Percentiles rank a stretch among this genome's conserved stretches.
These are phyloP conservation scores for Pontederia crassipes DNA, from an alignment of 176 grass and related monocot species.

Conservation along the genomic window DNA sequence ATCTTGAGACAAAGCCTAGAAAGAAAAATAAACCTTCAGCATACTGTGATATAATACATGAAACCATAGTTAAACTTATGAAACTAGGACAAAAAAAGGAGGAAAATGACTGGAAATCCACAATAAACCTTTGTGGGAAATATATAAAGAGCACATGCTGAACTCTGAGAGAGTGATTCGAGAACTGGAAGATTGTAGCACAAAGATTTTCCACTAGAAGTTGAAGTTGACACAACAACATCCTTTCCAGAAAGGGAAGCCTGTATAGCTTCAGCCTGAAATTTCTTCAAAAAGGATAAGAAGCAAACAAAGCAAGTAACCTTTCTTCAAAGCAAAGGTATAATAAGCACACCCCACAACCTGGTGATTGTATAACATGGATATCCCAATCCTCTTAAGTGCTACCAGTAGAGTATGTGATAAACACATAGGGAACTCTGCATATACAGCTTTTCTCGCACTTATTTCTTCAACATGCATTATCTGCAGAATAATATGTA, in stretches of 20 bases:
- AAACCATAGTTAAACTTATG: neutral
- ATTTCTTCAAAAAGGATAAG: conserved; percentile 4
- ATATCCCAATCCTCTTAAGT: conserved; percentile 55
- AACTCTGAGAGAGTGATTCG: conserved; percentile 57
- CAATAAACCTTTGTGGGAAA: conserved; percentile 81
- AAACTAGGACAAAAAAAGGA: neutral
- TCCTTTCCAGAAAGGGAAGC: conserved; percentile 62
- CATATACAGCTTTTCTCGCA: conserved; percentile 44
- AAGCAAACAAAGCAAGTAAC: neutral
- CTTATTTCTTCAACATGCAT: conserved; percentile 65
- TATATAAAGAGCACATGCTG: conserved; percentile 77
- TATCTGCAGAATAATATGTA: conserved; percentile 44
- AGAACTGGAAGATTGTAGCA: conserved; percentile 93
- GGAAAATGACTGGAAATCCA: conserved; percentile 18
- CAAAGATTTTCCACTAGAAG: conserved; percentile 93
- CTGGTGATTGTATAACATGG: conserved; percentile 85
- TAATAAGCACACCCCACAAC: conserved; percentile 22
- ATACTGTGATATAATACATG: neutral
- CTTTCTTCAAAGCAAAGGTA: neutral
- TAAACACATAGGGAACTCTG: conserved; percentile 49
- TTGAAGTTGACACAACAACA: conserved; percentile 75
- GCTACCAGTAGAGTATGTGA: conserved; percentile 43
- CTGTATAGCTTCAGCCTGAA: conserved; percentile 65
- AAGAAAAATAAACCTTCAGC: conserved; percentile 9
- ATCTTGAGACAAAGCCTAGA: conserved; percentile 95